A percentile compares a stretch with the other conserved stretches of the same genome.
Conservation (phyloP, 495 filamentous ascomycete genomes). For the Podospora fimiseda region DNA sequence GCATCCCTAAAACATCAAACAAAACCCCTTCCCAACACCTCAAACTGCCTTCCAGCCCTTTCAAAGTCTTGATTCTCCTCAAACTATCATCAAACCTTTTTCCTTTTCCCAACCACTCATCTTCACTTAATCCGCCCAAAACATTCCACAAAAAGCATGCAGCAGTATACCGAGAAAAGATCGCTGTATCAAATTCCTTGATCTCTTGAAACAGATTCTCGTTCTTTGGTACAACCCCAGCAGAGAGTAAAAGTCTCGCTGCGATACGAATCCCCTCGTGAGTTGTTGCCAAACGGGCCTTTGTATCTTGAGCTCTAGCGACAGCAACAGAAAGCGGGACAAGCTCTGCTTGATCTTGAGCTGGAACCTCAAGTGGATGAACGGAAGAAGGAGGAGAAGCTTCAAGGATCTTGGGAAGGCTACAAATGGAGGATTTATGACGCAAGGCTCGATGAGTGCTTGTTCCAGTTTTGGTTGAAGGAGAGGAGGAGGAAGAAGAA, state of each 20-base stretch:
- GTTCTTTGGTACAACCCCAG: not conserved
- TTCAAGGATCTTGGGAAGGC: not conserved
- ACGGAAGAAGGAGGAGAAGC: not conserved
- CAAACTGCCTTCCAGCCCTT: not conserved
- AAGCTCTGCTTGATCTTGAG: not conserved
- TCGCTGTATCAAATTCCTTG: not conserved
- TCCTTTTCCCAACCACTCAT: not conserved
- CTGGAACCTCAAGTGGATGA: not conserved
- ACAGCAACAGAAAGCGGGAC: not conserved
- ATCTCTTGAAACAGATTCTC: not conserved
- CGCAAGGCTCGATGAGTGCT: not conserved
- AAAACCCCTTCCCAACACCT: not conserved
- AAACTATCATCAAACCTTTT: not conserved
- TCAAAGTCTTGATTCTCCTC: not conserved
- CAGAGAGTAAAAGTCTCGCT: not conserved
- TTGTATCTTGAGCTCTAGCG: not conserved
- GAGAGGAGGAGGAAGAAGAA: not conserved
- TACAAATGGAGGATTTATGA: not conserved
- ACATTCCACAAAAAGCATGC: not conserved
- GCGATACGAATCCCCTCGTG: not conserved
- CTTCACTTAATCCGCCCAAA: not conserved
- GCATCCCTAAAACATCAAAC: not conserved
- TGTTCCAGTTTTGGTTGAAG: not conserved
- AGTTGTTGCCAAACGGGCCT: not conserved
- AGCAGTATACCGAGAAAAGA: not conserved